These are phyloP conservation scores for Cytospora paraplurivora DNA, from an alignment of 2,329 filamentous ascomycete species.

Conservation along the genomic window DNA sequence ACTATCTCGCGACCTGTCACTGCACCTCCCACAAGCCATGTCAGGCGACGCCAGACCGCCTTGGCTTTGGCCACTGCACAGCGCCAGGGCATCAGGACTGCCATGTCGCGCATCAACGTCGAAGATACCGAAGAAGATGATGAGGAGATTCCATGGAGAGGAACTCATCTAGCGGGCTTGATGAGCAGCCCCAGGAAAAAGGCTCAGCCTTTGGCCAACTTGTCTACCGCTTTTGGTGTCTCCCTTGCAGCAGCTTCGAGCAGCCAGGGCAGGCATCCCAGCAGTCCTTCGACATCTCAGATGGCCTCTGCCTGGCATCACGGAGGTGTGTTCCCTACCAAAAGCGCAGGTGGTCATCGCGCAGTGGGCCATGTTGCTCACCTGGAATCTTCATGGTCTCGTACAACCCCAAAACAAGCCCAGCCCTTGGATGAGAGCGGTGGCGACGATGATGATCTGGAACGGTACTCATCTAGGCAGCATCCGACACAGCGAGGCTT, in stretches of 20 bases:
- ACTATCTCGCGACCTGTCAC: slow-evolving; percentile 56
- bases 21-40: slow-evolving; percentile 41
- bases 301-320: not conserved
- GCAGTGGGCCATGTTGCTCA: not conserved
- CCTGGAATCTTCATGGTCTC: not conserved
- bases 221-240: slow-evolving; percentile 28
- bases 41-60: slow-evolving; percentile 41
- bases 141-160: slow-evolving; percentile 39
- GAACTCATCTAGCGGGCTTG: slow-evolving; percentile 45
- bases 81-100: slow-evolving; percentile 35
- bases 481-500: not conserved
- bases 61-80: slow-evolving; percentile 42
- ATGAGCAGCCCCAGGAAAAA: slow-evolving; percentile 45
- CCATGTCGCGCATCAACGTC: slow-evolving; percentile 28
- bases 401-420: not conserved
- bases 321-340: not conserved
- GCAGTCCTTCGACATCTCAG: not conserved
- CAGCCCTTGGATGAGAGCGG: not conserved
- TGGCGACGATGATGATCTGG: not conserved
- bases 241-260: slow-evolving; percentile 36
- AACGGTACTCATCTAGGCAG: not conserved
- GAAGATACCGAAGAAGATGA: slow-evolving; percentile 34
- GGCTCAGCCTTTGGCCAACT: slow-evolving; percentile 35
- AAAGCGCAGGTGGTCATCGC: not conserved
- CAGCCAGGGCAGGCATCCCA: slow-evolving; percentile 1